Evolutionary conservation across 2,329 filamentous ascomycete genomes (phyloP), one percentile per base, ranked within the genome.

Genomic region (Akanthomyces dipterigenus): DNA sequence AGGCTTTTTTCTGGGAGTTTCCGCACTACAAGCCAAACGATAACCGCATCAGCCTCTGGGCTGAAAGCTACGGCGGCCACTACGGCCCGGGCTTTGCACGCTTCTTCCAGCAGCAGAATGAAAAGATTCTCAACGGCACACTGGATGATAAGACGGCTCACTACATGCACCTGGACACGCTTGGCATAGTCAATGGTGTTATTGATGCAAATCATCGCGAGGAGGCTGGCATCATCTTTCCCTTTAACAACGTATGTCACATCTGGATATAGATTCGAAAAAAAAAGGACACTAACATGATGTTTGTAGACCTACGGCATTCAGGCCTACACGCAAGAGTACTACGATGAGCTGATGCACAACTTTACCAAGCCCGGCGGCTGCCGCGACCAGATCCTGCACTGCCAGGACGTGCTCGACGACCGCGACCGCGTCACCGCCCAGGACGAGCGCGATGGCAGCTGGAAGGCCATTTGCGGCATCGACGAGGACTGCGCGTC

Each of bases 141-240:
- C 66, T 70, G 24, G 65, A 64, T 7, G 67, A 67, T 36, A 78
- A 82, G 34, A 67, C 72, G 12, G 82, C 80, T 60, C 81, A 84
- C 4, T 72, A 77, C 2, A 63, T 84, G 3, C 71, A 82, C 4
- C 76, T 91, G 8, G 77, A 78, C 20, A 84, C 87, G 0, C 73
- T 91, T 0, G 87, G 88, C 38, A 88, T 91, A 63, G 77, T 90
- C 63, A 90, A 91, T 71, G 88, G 88, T 14, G 82, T 86, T 63
- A 75, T 91, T 24, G 89, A 91, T 68, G 77, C 82, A 60, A 68
- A 85, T 5, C 76, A 86, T 1, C 86, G 90, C 70, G 77, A 77
- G 18, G 79, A 82, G 16, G 82, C 75, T 64, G 85, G 82, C 65
- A 79, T 84, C 2, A 68, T 72, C 14, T 86, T 86, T 69, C 81